Evolutionary conservation across 305 asterid genomes (phyloP).

Genomic region (Fraxinus latifolia): DNA sequence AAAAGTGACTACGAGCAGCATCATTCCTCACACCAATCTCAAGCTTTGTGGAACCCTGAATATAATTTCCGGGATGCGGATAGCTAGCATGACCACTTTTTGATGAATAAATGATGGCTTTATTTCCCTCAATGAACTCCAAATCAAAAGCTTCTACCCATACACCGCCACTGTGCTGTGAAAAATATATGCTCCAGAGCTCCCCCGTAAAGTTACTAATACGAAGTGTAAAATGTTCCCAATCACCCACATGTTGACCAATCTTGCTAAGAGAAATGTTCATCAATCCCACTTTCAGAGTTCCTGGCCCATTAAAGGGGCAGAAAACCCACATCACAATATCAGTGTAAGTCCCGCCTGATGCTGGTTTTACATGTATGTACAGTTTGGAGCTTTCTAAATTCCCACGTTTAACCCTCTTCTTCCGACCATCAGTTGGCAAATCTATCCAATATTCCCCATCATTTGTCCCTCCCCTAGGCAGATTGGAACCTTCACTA

Average conservation of each 20-base stretch:
- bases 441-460: constrained; percentile 76
- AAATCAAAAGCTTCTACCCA: constrained; percentile 69
- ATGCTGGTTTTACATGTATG: constrained; percentile 76
- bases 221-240: constrained; percentile 91
- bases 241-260: constrained; percentile 86
- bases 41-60: constrained; percentile 70
- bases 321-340: constrained; percentile 80
- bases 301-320: constrained; percentile 90
- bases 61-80: constrained; percentile 71
- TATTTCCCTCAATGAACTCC: constrained; percentile 72
- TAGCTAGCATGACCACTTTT: constrained; percentile 76
- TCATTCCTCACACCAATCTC: constrained; percentile 86
- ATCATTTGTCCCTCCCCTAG: constrained; percentile 67
- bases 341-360: constrained; percentile 84
- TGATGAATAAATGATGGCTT: constrained; percentile 65
- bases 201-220: constrained; percentile 78
- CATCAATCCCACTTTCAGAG: constrained; percentile 62
- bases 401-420: constrained; percentile 51
- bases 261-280: constrained; percentile 51
- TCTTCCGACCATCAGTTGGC: constrained; percentile 46
- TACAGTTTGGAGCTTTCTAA: constrained; percentile 69
- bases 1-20: constrained; percentile 45
- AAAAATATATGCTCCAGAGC: constrained; percentile 80
- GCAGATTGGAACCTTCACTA: constrained; percentile 66
- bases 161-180: constrained; percentile 89